These are phyloP conservation scores for Nicotiana noctiflora DNA, from an alignment of 257 asterid species.

Conservation along the genomic window DNA sequence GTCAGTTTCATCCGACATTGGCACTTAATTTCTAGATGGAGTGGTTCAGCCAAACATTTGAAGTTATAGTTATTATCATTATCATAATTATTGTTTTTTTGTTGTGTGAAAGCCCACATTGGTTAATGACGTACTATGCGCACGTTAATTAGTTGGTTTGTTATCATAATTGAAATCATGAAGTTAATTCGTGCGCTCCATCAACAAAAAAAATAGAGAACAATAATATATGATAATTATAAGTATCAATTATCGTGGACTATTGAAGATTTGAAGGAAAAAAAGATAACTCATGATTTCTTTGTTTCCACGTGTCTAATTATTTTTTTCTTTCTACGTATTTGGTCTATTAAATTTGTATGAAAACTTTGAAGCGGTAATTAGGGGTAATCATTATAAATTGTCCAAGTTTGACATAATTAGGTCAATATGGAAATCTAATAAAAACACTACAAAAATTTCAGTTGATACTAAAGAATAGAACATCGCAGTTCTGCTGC, in stretches of 20 bases:
- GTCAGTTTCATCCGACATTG: too few relatives aligned
- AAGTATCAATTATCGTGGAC: not conserved
- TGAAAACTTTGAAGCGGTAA: not conserved
- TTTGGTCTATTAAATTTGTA: not conserved
- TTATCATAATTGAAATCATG: not conserved
- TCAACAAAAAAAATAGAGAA: not conserved
- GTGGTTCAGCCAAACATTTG: too few relatives aligned
- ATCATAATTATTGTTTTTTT: not conserved
- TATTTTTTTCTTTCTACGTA: not conserved
- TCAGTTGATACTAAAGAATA: too few relatives aligned
- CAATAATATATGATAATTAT: not conserved
- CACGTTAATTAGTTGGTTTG: conserved; percentile 9
- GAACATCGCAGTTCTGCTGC: too few relatives aligned
- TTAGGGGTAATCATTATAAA: not conserved
- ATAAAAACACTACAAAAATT: not conserved
- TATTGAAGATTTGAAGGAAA: not conserved
- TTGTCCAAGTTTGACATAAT: not conserved
- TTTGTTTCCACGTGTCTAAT: not conserved
- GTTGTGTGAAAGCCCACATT: not conserved
- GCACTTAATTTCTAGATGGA: too few relatives aligned
- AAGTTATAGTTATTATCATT: not conserved
- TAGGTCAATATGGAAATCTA: not conserved
- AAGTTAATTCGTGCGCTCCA: conserved; percentile 4
- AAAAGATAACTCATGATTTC: not conserved
- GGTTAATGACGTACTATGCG: not conserved